Conservation (phyloP, 2,329 filamentous ascomycete species). For the Colletotrichum limetticola region DNA sequence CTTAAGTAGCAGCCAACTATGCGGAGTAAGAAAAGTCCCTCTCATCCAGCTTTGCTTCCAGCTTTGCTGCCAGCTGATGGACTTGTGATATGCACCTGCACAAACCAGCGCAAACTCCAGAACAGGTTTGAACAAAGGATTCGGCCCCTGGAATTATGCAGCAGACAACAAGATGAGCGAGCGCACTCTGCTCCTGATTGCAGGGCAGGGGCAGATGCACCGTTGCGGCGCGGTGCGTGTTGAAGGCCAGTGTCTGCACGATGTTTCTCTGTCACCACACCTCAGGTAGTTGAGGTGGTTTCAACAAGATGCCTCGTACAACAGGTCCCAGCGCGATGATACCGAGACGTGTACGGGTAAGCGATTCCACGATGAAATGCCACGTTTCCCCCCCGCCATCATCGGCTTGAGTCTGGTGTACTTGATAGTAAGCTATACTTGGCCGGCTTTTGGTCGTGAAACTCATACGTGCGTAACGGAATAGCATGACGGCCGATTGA, state of each 20-base stretch:
- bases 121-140: neutral
- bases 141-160: neutral
- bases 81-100: neutral
- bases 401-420: slow-evolving; percentile 17
- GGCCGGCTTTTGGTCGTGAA: neutral
- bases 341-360: neutral
- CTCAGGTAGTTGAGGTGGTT: neutral
- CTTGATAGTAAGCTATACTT: neutral
- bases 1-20: neutral
- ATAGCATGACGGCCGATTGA: slow-evolving; percentile 14
- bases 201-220: neutral
- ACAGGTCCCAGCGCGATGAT: neutral
- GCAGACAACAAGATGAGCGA: neutral
- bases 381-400: slow-evolving; percentile 2
- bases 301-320: neutral
- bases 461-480: slow-evolving; percentile 21
- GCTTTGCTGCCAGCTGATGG: neutral
- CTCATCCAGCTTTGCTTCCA: neutral
- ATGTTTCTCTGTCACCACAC: neutral
- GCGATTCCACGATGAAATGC: neutral
- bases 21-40: neutral
- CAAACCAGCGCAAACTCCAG: neutral
- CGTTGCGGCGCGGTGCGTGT: neutral
- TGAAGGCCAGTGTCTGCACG: neutral
- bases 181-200: neutral